Evolutionary conservation across 106 monocot species (phyloP).

Genomic region (Phalaenopsis aphrodite): DNA sequence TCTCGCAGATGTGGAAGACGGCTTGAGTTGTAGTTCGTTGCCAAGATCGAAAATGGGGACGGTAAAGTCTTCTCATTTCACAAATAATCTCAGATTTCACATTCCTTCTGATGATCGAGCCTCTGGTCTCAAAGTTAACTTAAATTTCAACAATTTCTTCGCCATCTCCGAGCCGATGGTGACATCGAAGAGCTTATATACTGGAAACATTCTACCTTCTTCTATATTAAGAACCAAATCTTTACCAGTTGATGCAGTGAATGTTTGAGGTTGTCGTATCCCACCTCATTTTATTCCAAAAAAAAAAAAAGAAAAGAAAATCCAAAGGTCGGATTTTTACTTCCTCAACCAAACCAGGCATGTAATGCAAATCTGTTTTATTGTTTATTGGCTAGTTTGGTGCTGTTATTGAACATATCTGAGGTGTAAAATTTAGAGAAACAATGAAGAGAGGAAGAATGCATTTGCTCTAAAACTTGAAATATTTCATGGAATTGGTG

Average conservation of each 20-base stretch:
- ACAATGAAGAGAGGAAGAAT: no score
- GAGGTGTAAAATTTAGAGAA: background rate
- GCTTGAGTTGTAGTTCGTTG: background rate
- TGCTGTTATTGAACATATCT: background rate
- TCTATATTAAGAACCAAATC: conserved; percentile 36
- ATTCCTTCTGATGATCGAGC: background rate
- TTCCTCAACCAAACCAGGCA: background rate
- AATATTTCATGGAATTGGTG: no score
- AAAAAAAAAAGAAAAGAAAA: background rate
- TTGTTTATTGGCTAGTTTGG: no score
- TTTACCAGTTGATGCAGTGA: conserved; percentile 38
- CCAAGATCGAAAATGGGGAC: background rate
- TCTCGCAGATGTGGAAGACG: conserved; percentile 6
- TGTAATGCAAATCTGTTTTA: background rate
- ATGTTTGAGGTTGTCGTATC: conserved; percentile 18
- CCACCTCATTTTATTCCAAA: no score
- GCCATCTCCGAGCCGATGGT: background rate
- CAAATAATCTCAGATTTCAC: conserved; percentile 3
- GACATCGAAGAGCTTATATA: conserved; percentile 30
- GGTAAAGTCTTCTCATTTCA: conserved; percentile 19
- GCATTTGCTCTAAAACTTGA: no score
- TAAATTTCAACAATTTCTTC: background rate
- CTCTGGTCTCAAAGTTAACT: background rate
- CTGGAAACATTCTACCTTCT: conserved; percentile 10
- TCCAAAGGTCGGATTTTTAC: background rate